Conservation (phyloP, 2,329 filamentous ascomycete species). For the Hymenoscyphus albidus region DNA sequence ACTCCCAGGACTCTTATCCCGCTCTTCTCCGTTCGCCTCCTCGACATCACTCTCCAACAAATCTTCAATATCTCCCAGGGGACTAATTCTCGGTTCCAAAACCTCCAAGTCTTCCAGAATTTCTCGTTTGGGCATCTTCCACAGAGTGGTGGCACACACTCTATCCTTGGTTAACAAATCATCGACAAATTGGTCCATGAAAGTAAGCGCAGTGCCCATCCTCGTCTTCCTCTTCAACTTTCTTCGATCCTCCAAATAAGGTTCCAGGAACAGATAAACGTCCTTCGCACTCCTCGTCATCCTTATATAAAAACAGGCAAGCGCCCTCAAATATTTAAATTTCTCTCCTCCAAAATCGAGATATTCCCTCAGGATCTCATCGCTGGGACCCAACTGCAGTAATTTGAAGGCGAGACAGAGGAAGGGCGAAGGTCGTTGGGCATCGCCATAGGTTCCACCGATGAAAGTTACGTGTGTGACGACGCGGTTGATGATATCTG, state of each 20-base stretch:
- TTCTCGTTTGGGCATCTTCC: slow-evolving; percentile 81
- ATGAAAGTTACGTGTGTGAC: slow-evolving; percentile 77
- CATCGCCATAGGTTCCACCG: slow-evolving; percentile 80
- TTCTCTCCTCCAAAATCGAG: slow-evolving; percentile 69
- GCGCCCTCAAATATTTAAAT: slow-evolving; percentile 82
- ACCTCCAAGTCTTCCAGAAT: slow-evolving; percentile 85
- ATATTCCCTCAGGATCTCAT: slow-evolving; percentile 77
- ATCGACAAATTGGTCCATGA: slow-evolving; percentile 90
- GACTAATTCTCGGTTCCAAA: slow-evolving; percentile 79
- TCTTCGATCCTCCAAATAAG: slow-evolving; percentile 73
- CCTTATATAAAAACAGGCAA: slow-evolving; percentile 91
- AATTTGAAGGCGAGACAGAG: slow-evolving; percentile 94
- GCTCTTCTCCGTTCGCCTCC: slow-evolving; percentile 29
- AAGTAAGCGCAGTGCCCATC: slow-evolving; percentile 70
- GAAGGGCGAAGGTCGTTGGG: slow-evolving; percentile 87
- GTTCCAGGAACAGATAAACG: slow-evolving; percentile 77
- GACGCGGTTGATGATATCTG: slow-evolving; percentile 80
- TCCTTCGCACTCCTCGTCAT: slow-evolving; percentile 79
- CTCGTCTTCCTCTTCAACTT: slow-evolving; percentile 78
- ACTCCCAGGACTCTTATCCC: slow-evolving; percentile 36
- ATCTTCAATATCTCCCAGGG: slow-evolving; percentile 74
- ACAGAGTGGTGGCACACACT: slow-evolving; percentile 85
- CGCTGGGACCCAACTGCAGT: slow-evolving; percentile 77
- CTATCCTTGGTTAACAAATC: slow-evolving; percentile 84
- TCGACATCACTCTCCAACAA: slow-evolving; percentile 50